Conservation (phyloP, 1,284 basidiomycete species). For the Exsudoporus floridanus region DNA sequence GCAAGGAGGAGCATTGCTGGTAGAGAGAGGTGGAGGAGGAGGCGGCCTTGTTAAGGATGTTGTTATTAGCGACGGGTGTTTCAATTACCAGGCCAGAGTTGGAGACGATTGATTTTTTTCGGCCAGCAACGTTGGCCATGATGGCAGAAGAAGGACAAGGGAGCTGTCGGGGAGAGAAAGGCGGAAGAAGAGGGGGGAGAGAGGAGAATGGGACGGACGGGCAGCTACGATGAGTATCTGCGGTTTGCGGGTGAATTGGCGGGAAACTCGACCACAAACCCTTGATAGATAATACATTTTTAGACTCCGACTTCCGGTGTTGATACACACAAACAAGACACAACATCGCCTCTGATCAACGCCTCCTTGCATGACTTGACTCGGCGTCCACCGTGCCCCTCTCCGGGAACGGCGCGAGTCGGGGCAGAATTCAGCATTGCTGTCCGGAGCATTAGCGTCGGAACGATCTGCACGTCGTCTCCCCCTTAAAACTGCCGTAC, state of each 20-base stretch:
- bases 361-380: no score
- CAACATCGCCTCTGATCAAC: slow-evolving; percentile 17
- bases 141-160: slow-evolving; percentile 11
- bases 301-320: slow-evolving; percentile 30
- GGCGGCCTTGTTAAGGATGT: slow-evolving; percentile 82
- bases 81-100: slow-evolving; percentile 67
- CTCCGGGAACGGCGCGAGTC: no score
- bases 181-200: background rate
- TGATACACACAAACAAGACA: slow-evolving; percentile 32
- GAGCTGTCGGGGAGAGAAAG: background rate
- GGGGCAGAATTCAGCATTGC: background rate
- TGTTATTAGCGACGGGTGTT: slow-evolving; percentile 72
- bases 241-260: slow-evolving; percentile 8
- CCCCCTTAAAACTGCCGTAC: background rate
- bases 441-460: background rate
- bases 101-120: slow-evolving; percentile 80
- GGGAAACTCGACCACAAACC: slow-evolving; percentile 17
- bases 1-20: slow-evolving; percentile 80
- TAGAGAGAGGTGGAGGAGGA: slow-evolving; percentile 81
- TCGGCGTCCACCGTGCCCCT: no score
- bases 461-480: no score
- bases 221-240: slow-evolving; percentile 9
- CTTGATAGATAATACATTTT: slow-evolving; percentile 34
- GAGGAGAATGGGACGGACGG: background rate
- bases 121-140: slow-evolving; percentile 70